A percentile compares a stretch with the other conserved stretches of the same genome.
Conservation (phyloP, 2,329 filamentous ascomycete genomes). For the Xylariaceae sp. region DNA sequence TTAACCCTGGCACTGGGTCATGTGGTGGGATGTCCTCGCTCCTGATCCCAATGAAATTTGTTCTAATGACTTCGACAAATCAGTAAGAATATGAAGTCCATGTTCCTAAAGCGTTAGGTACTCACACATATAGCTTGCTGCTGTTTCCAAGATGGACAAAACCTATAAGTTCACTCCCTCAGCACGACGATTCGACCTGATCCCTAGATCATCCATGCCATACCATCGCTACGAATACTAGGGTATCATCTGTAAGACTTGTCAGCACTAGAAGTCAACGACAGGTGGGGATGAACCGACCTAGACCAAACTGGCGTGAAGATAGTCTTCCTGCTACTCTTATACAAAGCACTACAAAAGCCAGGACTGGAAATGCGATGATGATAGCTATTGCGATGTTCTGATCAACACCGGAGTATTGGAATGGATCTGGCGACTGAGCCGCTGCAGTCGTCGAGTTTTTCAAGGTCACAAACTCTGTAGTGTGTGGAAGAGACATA, state of each 20-base stretch:
- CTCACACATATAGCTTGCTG: constrained; percentile 24
- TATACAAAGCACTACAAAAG: constrained; percentile 17
- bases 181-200: not conserved
- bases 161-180: constrained; percentile 8
- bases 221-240: constrained; percentile 24
- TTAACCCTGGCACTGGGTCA: constrained; percentile 17
- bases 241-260: constrained; percentile 16
- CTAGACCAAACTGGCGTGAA: constrained; percentile 20
- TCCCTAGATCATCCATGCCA: not conserved
- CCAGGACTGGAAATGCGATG: constrained; percentile 17
- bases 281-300: constrained; percentile 5
- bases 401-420: constrained; percentile 14
- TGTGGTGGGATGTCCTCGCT: constrained; percentile 19
- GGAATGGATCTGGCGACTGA: constrained; percentile 11
- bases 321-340: constrained; percentile 20
- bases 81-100: not conserved
- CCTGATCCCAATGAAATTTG: constrained; percentile 21
- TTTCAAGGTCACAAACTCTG: not conserved
- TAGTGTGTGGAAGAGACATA: constrained; percentile 7
- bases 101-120: not conserved
- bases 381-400: constrained; percentile 16
- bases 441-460: constrained; percentile 7
- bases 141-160: constrained; percentile 21
- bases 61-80: constrained; percentile 18
- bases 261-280: constrained; percentile 6